Base-by-base conservation (phyloP, 148 eudicot genomes). In the Vaccinium vitisidaea region DNA sequence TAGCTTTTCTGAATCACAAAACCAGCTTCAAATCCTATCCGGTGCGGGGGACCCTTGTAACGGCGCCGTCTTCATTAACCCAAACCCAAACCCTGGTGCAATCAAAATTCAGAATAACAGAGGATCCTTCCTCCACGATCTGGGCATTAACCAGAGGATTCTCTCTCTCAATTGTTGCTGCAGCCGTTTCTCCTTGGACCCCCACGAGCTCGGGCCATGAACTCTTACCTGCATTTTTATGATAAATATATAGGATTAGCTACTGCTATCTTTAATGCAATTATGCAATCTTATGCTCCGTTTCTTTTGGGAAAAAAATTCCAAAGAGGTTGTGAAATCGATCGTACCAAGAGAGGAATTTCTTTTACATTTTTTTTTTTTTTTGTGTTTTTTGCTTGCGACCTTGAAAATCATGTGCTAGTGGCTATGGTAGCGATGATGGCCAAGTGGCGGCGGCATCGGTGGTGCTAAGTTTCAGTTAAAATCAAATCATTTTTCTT, bases 151-250 rank as follows among this genome's bases (percentile, higher is more conserved):
- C 88, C 13, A 82, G 19, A 81, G 82, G 18, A 46, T 88, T 59
- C 25, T 59, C 65, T 19, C 65, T 21, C 65, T 59, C 65, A 19
- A 59, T 59, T 9, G 65, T 59, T 0, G 61, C 59, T 10, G 56
- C 84, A 0, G 88, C 88, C 1, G 43, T 50, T 10, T 55, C 23
- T 36, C 90, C 88, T 1, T 63, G 13, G 6, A 0, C 27, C 58
- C 90, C 88, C 2, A 88, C 39, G 15, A 88, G 85, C 67, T 88
- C 88, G 4, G 90, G 90, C 90, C 90, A 88, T 63, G 86, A 76
- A 58, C 75, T 69, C 86, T 88, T 88, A 48, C 90, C 90, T 88
- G 53, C 48, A 87, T 74, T 8, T 14, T 3, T 8, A 79, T 7
- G n/a, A 50, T 1, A n/a, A 6, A n/a, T 21, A 6, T 19, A 21